A percentile compares a stretch with the other conserved stretches of the same genome.
Evolutionary conservation across 768 basidiomycete genomes (phyloP).

Genomic region (Phanerochaete sordida): DNA sequence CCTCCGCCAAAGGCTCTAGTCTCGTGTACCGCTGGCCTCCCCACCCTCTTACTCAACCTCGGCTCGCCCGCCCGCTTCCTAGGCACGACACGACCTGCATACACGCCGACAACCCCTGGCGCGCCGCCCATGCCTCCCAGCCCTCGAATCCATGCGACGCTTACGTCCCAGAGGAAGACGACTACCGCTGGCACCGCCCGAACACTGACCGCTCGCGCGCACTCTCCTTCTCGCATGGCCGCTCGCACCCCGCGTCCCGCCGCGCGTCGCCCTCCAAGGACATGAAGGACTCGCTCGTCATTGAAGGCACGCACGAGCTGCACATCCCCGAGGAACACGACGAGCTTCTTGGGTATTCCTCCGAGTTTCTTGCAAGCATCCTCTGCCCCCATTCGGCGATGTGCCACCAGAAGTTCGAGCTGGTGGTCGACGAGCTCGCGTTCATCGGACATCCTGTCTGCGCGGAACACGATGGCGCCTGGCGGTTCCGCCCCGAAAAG

Average conservation of each 20-base stretch:
- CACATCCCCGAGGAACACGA: constrained; percentile 42
- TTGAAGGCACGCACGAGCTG: neutral
- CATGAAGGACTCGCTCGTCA: constrained; percentile 13
- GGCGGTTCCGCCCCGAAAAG: constrained; percentile 73
- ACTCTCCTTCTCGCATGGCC: constrained; percentile 45
- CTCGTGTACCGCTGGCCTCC: constrained; percentile 88
- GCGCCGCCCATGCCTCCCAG: constrained; percentile 54
- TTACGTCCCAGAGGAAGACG: constrained; percentile 30
- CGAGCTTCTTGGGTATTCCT: constrained; percentile 72
- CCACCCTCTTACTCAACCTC: constrained; percentile 53
- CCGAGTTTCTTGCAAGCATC: constrained; percentile 77
- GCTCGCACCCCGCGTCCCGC: constrained; percentile 46
- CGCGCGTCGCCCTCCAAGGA: constrained; percentile 49
- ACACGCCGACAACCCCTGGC: constrained; percentile 72
- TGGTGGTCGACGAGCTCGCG: constrained; percentile 85
- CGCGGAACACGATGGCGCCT: constrained; percentile 64
- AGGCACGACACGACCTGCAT: constrained; percentile 39
- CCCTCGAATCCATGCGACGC: constrained; percentile 9
- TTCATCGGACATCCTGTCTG: constrained; percentile 96
- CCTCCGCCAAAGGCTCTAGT: constrained; percentile 75
- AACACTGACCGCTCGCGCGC: constrained; percentile 46
- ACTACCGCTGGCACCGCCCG: constrained; percentile 65
- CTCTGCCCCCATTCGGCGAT: constrained; percentile 75
- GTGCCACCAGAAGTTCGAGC: constrained; percentile 93
- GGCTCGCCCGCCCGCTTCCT: constrained; percentile 71